Evolutionary conservation across 202 grass and related monocot genomes (phyloP), one percentile per base, ranked within the genome.

Genomic region (Saccharum hybrid): DNA sequence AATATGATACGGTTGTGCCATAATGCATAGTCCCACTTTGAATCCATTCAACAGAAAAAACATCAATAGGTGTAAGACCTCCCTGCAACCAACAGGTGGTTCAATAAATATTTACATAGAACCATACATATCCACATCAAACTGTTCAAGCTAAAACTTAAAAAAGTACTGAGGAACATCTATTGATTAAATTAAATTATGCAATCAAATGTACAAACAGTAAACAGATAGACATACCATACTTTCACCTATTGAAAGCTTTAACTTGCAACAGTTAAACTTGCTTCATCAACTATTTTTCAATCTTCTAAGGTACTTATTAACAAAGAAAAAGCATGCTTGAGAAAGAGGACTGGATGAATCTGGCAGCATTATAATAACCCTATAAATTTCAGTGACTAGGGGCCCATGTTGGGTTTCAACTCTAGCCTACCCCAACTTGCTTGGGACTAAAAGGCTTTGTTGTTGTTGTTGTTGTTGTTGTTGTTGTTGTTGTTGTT

Each of bases 21-120:
- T 88, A 94, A 86, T 94, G 89, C 57, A 84, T 56, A 69, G 72
- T 73, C 45, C 82, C 89, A 78, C 85, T 94, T 74, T 94, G 92
- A 80, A 94, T 89, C 92, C 92, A 94, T 83, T 91, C 85, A 49
- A 94, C 92, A 71, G 87, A 84, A 77, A 94, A 89, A 86, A 91
- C 87, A 90, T 94, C 92, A 69, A 91, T 90, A 42, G 89, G 87
- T 31, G 92, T 94, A 72, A 94, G 71, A 71, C 89, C 92, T 64
- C 92, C 92, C 92, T 94, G 87, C 68, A 78, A 88, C 56, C 48
- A 87, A 73, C 14, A 87, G 74, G 68, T 66, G 46, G 57, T 8
- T 81, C 10, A 82, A 60, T 14, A 33, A 68, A 70, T 33, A 78
- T 61, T 65, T 42, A 36, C 52, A 76, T 60, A 61, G 18, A 77